Conservation (phyloP, 352 stramenopile genomes). For the Pythium aquatile region DNA sequence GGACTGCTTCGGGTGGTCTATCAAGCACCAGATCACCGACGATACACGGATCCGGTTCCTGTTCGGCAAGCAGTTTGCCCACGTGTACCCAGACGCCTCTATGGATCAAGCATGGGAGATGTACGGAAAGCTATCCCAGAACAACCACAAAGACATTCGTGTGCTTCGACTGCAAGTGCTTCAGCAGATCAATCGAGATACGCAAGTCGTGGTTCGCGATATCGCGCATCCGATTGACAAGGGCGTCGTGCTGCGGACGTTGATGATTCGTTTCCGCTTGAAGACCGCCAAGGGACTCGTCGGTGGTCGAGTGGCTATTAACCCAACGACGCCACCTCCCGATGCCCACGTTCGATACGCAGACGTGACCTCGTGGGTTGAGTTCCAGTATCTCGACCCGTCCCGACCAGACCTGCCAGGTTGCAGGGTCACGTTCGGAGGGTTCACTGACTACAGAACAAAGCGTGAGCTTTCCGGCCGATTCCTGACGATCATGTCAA, state of each 20-base stretch:
- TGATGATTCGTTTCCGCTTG: slow-evolving; percentile 43
- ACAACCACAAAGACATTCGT: slow-evolving; percentile 35
- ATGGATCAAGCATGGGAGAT: slow-evolving; percentile 34
- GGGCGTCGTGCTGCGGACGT: slow-evolving; percentile 35
- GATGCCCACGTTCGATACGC: slow-evolving; percentile 28
- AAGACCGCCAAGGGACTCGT: slow-evolving; percentile 35
- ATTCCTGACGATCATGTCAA: slow-evolving; percentile 38
- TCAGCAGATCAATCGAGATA: slow-evolving; percentile 42
- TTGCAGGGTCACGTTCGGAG: slow-evolving; percentile 36
- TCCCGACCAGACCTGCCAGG: slow-evolving; percentile 22
- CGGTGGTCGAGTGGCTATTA: slow-evolving; percentile 37
- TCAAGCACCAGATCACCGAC: slow-evolving; percentile 33
- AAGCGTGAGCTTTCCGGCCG: slow-evolving; percentile 38
- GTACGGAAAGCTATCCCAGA: slow-evolving; percentile 32
- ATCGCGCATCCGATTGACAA: slow-evolving; percentile 40
- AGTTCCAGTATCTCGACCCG: slow-evolving; percentile 38
- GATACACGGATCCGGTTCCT: slow-evolving; percentile 36
- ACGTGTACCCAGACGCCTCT: slow-evolving; percentile 28
- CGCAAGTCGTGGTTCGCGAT: slow-evolving; percentile 37
- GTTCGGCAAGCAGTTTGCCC: slow-evolving; percentile 35
- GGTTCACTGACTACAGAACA: slow-evolving; percentile 39
- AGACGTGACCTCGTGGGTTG: slow-evolving; percentile 38
- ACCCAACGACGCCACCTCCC: slow-evolving; percentile 21
- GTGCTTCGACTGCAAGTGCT: slow-evolving; percentile 43
- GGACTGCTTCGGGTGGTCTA: slow-evolving; percentile 38